These are phyloP conservation scores for Protea cynaroides DNA, from an alignment of 164 flowering plant species.

Conservation along the genomic window DNA sequence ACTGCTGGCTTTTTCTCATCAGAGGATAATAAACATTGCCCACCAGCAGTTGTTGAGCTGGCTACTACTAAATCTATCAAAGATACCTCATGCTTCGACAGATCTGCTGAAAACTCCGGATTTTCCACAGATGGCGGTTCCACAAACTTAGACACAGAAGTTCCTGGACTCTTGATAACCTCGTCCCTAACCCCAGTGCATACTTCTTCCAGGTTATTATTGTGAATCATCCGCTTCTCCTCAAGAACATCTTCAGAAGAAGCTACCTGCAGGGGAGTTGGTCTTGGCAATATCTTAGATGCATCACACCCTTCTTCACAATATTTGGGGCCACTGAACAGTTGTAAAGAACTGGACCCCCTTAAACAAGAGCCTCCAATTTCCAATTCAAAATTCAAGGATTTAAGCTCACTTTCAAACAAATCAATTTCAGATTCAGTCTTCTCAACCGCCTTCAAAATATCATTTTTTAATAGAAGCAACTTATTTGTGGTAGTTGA, in stretches of 20 bases:
- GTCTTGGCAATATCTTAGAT: slow-evolving; percentile 23
- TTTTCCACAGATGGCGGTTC: slow-evolving; percentile 23
- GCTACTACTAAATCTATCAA: slow-evolving; percentile 11
- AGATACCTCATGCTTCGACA: slow-evolving; percentile 9
- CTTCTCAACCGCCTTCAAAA: slow-evolving; percentile 60
- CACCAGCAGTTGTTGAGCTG: slow-evolving; percentile 8
- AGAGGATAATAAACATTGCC: background rate
- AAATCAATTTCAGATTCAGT: slow-evolving; percentile 83
- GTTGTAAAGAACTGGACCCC: slow-evolving; percentile 25
- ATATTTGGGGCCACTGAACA: slow-evolving; percentile 17
- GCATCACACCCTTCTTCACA: slow-evolving; percentile 20
- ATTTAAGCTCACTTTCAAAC: slow-evolving; percentile 73
- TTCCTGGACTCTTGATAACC: slow-evolving; percentile 66
- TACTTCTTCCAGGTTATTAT: slow-evolving; percentile 17
- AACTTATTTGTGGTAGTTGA: slow-evolving; percentile 56
- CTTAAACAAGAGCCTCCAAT: slow-evolving; percentile 15
- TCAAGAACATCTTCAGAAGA: slow-evolving; percentile 18
- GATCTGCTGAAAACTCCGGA: slow-evolving; percentile 13
- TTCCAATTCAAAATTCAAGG: slow-evolving; percentile 31
- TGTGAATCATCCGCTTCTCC: slow-evolving; percentile 13
- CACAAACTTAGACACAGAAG: slow-evolving; percentile 58
- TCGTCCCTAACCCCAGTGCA: slow-evolving; percentile 29
- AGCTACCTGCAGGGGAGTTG: slow-evolving; percentile 35
- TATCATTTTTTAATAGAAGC: slow-evolving; percentile 46
- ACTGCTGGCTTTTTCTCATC: background rate